Evolutionary conservation across 164 flowering plant species (phyloP), one percentile per base, ranked within the genome.

Genomic region (Annona squamosa): DNA sequence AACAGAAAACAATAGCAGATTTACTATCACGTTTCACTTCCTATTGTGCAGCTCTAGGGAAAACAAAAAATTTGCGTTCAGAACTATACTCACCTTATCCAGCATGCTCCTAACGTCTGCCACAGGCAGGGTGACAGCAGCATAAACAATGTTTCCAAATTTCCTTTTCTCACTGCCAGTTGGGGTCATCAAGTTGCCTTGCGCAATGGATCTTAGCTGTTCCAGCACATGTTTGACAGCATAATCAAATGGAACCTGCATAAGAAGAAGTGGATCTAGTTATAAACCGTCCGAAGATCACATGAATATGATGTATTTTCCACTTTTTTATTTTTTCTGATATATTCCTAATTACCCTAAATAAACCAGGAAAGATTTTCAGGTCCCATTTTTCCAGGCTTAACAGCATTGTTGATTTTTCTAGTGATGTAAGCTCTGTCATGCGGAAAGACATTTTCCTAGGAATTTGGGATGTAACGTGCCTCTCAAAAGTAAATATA

Each of bases 221-320:
- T 95, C 89, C 77, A 78, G 43, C 63, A 91, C 98, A 67, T 85
- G 81, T 69, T 84, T 73, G 16, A 89, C 94, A n/a, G 89, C 86
- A 80, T n/a, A 63, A 74, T 89, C 93, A 85, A 93, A 95, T 26
- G 97, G 92, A 68, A 95, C 97, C 99, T 95, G 86, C 44, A 71
- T 73, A 68, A 13, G 70, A 43, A 0, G 37, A 26, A 0, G 37
- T 26, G 37, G 37, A 26, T 26, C 37, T 26, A 26, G 37, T 26
- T 26, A 26, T 26, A 26, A 26, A 26, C 37, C 37, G 37, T 26
- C 37, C 1, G 37, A 26, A 26, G 37, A 26, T 26, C 37, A 26
- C 37, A 26, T 26, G 1, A 26, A 26, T 26, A 26, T 26, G 37
- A 26, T 26, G 37, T 26, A 26, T 26, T 26, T 26, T 26, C 37